These are phyloP conservation scores for Parsonsia alboflavescens DNA, from an alignment of 257 asterid genomes.

Conservation along the genomic window DNA sequence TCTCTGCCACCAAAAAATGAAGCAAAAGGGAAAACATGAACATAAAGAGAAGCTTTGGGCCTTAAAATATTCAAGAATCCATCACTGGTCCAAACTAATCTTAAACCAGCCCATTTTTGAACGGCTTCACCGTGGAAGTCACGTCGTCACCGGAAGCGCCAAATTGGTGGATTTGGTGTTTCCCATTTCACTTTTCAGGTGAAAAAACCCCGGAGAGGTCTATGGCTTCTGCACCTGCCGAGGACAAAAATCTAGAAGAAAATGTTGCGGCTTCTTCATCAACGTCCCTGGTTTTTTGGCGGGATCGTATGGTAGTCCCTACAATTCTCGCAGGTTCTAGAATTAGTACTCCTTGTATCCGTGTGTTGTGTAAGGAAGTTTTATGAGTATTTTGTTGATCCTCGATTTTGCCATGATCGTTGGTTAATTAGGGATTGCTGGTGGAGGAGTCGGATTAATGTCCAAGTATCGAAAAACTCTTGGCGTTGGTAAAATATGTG, in stretches of 20 bases:
- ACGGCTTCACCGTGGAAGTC: neutral
- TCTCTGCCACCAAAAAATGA: too few species aligned
- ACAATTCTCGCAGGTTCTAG: constrained; percentile 67
- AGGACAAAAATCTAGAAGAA: constrained; percentile 21
- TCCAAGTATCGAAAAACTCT: constrained; percentile 68
- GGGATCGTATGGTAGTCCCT: constrained; percentile 62
- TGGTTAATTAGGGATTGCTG: constrained; percentile 56
- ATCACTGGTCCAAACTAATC: neutral
- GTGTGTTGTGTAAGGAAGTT: too few species aligned
- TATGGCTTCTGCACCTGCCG: constrained; percentile 31
- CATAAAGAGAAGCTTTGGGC: neutral
- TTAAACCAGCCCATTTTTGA: neutral
- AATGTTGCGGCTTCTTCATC: constrained; percentile 27
- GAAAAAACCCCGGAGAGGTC: neutral
- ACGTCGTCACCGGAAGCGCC: neutral
- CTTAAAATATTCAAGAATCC: neutral
- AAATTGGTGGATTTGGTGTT: neutral
- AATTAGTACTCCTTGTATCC: neutral
- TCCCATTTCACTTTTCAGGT: neutral
- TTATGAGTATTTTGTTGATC: neutral
- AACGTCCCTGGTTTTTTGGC: constrained; percentile 47
- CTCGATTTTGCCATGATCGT: neutral
- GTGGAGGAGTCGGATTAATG: constrained; percentile 70
- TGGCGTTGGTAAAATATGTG: constrained; percentile 54
- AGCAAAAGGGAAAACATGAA: too few species aligned